Base-by-base conservation (phyloP, 331 rosid genomes). In the Rhamnella rubrinervis region DNA sequence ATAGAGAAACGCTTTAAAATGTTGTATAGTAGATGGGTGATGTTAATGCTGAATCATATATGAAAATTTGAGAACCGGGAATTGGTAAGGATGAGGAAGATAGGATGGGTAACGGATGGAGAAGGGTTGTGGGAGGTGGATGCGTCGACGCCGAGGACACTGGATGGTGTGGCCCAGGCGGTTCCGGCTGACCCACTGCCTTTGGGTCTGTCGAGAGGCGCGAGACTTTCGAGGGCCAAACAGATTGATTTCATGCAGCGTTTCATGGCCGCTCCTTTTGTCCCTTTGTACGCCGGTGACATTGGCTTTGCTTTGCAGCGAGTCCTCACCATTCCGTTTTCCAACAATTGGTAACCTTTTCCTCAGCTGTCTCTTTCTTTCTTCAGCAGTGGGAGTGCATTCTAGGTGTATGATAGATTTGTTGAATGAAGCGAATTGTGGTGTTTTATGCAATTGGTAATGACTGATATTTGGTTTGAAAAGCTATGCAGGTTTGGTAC, bases 41-140 rank as follows among this genome's bases (percentile, higher is more conserved):
- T 2, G 35, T 31, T 31, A 31, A 31, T 31, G 35, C 35, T 31
- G 35, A 31, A 3, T 31, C 35, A 31, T 31, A 31, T 31, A 41
- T 41, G 15, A 44, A 14, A 44, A 44, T 7, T 14, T 44, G 49
- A 31, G 49, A 44, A 44, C 11, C 4, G 3, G 12, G 49, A 64
- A 46, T 37, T 44, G 7, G 31, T 4, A 35, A 67, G 71, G 85
- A 80, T 87, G 96, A 88, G 78, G 83, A 93, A 84, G 71, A 85
- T 93, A 39, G 79, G 96, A 88, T 93, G 98, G 98, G 84, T 86
- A 67, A 93, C 82, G 97, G 96, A 89, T 63, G 89, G 88, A 23
- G 84, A 77, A 19, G 86, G 85, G 47, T 84, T 87, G 41, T 93
- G 96, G 97, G 96, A 89, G 63, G 79, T 89, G 28, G 98, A 93